Evolutionary conservation across 352 stramenopile genomes (phyloP), one percentile per base, ranked within the genome.

Genomic region (Phytophthora capsici): DNA sequence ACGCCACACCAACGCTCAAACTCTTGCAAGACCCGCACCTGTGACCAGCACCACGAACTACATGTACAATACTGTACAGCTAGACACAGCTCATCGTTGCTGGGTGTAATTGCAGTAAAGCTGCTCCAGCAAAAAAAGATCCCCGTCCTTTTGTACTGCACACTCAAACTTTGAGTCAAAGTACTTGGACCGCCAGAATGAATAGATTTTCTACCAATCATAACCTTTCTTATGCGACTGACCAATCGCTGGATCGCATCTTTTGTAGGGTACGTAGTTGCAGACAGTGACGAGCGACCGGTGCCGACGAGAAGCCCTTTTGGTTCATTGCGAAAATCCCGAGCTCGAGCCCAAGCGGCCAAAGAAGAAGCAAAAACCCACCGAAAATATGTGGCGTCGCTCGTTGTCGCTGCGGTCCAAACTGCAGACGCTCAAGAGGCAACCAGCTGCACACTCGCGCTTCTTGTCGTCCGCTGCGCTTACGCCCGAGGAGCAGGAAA

Each of bases 401-500:
- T 82, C 74, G 36, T 44, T 80, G 51, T 65, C 52, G 25, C 49
- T 67, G 57, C 57, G 38, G 28, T 50, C 57, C 28, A 55, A 63
- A 17, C 26, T 72, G 19, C 26, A 63, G 56, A 60, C 64, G 44
- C 32, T 74, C 8, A 34, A 57, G 38, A 46, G 57, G 23, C 60
- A 59, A 14, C 41, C 59, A 6, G 17, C 37, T 19, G 41, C 41
- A 3, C 57, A 53, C 6, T 50, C 70, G 8, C 71, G 81, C 43
- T 79, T 78, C 66, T 41, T 87, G 49, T 83, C 78, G 23, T 66
- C 57, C 9, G 48, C 65, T 8, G 22, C 64, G 47, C 75, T 91
- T 12, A 66, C 78, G n/a, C 57, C 76, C 5, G 80, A 91, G 56
- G 84, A 94, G 54, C 71, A 82, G 51, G 81, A 93, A 67, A 63